These are phyloP conservation scores for Diaporthe batatas DNA, from an alignment of 2,329 filamentous ascomycete genomes.

Conservation along the genomic window DNA sequence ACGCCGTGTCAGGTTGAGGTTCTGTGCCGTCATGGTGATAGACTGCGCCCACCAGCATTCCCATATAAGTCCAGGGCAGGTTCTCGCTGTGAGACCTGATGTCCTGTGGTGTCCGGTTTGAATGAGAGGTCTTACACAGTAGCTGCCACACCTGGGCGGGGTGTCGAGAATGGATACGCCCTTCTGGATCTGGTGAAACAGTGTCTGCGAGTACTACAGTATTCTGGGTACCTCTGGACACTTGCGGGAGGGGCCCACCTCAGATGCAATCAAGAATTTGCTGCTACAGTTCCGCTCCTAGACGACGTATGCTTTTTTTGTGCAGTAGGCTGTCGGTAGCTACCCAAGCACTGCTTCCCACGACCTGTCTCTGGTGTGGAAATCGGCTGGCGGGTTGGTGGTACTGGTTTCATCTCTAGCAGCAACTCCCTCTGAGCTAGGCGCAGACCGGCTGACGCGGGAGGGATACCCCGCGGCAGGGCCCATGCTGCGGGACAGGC, in stretches of 20 bases:
- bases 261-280: conserved; percentile 12
- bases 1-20: not conserved
- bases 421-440: not conserved
- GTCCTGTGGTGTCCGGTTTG: not conserved
- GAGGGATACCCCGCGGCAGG: conserved; percentile 36
- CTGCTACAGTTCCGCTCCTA: not conserved
- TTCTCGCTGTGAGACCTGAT: not conserved
- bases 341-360: not conserved
- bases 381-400: not conserved
- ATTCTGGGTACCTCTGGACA: not conserved
- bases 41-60: conserved; percentile 1
- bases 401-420: not conserved
- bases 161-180: not conserved
- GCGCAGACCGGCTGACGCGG: conserved; percentile 15
- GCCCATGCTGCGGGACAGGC: conserved; percentile 30
- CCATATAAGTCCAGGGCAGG: not conserved
- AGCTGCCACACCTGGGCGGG: not conserved
- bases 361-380: not conserved
- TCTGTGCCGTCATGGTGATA: conserved; percentile 26
- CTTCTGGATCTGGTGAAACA: not conserved
- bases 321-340: not conserved
- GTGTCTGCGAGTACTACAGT: not conserved
- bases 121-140: not conserved
- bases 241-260: conserved; percentile 6
- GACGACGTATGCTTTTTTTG: not conserved